phyloP scores from a whole-genome alignment of 2,329 filamentous ascomycete species.

The Metarhizium album region DNA sequence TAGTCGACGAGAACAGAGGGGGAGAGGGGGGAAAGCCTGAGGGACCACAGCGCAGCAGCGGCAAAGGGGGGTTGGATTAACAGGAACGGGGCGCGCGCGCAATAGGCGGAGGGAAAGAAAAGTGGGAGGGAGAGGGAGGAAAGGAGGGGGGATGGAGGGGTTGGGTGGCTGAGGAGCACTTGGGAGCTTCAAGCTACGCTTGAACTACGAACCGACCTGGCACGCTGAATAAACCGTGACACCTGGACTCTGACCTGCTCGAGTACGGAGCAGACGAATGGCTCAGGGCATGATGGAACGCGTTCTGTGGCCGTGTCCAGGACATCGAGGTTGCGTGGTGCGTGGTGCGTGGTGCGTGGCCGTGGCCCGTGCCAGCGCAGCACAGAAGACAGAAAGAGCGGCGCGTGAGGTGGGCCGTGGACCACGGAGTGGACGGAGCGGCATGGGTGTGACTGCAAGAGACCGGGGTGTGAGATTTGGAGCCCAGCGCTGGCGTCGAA shows the following conservation, averaged over 20 bases:
- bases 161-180: constrained; percentile 19
- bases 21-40: constrained; percentile 4
- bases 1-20: constrained; percentile 9
- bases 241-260: background rate
- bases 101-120: constrained; percentile 13
- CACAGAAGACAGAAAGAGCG: constrained; percentile 1
- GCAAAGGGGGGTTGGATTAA: constrained; percentile 10
- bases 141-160: constrained; percentile 12
- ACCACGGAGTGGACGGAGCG: background rate
- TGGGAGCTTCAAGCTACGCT: constrained; percentile 9
- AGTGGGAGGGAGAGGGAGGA: constrained; percentile 9
- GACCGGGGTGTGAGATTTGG: background rate
- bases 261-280: background rate
- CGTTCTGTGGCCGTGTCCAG: background rate
- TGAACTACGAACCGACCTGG: background rate
- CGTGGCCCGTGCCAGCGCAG: constrained; percentile 16
- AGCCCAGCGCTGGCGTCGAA: background rate
- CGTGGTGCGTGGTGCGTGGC: background rate
- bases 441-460: background rate
- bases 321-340: background rate
- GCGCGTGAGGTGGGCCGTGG: constrained; percentile 3
- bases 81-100: constrained; percentile 9
- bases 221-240: background rate
- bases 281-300: constrained; percentile 2
- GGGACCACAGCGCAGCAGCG: constrained; percentile 4